Evolutionary conservation across 129 eudicot species (phyloP), one percentile per base, ranked within the genome.

Genomic region (Ambrosia trifida): DNA sequence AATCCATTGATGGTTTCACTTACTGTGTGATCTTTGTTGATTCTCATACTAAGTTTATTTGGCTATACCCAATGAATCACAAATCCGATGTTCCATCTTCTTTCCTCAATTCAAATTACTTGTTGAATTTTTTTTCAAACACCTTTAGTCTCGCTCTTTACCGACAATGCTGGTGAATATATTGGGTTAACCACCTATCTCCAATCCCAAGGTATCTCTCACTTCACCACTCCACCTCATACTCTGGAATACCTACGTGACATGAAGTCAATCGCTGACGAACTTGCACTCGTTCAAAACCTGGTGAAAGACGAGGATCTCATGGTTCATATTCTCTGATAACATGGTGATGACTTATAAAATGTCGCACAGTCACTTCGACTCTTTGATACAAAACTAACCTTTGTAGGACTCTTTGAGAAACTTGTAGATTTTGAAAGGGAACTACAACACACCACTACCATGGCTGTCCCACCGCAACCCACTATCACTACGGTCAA

Each of bases 301-400:
- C 73, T 3, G 3, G 61, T 68, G 45, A 13, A 5, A 13, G 73
- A 49, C 13, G 61, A 68, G 3, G 73, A 36, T 8, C 43, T 36
- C 9, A 36, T 36, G 43, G 43, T 36, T 5, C 43, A 36, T 4
- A 36, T 36, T 19, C 64, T 69, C 16, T 50, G 33, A 9, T 64
- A 69, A 33, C 9, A 52, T 2, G 74, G 74, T 4, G 74, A 69
- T 9, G 64, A 69, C 10, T 69, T 51, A 51, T 52, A 69, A 51
- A 36, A 33, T 32, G 11, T 54, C 11, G 33, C 64, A 2, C 17
- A 9, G 1, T 17, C 74, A 1, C 33, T 69, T 33, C 62, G 50
- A 8, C 35, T 18, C 35, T 64, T 51, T 54, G 63, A 33, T 17
- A 14, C 64, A 54, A 51, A 51, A 32, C 0, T 69, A 33, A 19